Base-by-base conservation (phyloP, 495 filamentous ascomycete species). In the Podospora pseudocomata region DNA sequence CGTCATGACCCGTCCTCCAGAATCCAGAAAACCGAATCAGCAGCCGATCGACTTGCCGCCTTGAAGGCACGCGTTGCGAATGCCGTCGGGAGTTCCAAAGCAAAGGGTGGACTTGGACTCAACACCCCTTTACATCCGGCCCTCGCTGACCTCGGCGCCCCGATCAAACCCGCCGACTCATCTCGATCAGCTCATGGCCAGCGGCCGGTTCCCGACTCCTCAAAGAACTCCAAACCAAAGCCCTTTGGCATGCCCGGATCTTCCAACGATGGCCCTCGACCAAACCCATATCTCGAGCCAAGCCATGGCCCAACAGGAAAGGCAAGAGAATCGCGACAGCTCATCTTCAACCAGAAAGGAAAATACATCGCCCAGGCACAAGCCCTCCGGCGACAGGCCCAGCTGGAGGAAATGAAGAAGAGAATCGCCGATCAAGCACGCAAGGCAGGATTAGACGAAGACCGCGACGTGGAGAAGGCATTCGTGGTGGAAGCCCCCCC, bases 331-430 rank as follows among this genome's bases (percentile, higher is more conserved):
- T 82, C 91, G 2, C 87, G 91, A 57, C 87, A 92, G 71, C 85
- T 99, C 20, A 77, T 92, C 13, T 98, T 99, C 84, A 96, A 97
- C 79, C 89, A 94, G 73, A 97, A 97, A 76, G 95, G 95, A 63
- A 97, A 97, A 85, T 98, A 96, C 73, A 96, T 97, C 64, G 88
- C 91, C 69, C 94, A 97, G 77, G 96, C 91, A 2, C 92, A 90
- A 75, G 93, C 92, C 68, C 82, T 97, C 23, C 87, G 95, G 58
- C 85, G 92, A 68, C 92, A 97, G 79, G 92, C 90, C 28, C 90
- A 90, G 72, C 82, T 99, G 57, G 95, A 98, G 82, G 90, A 87
- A 53, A 93, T 98, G 90, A 97, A 97, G 78, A 92, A 89, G 82
- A 85, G 91, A 59, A 96, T 99, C 73, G 93, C 93, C 0, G 91